Percentiles rank a stretch among this genome's conserved stretches.
These are phyloP conservation scores for Acanthamoeba quina DNA, from an alignment of 208 protist species.

Conservation along the genomic window DNA sequence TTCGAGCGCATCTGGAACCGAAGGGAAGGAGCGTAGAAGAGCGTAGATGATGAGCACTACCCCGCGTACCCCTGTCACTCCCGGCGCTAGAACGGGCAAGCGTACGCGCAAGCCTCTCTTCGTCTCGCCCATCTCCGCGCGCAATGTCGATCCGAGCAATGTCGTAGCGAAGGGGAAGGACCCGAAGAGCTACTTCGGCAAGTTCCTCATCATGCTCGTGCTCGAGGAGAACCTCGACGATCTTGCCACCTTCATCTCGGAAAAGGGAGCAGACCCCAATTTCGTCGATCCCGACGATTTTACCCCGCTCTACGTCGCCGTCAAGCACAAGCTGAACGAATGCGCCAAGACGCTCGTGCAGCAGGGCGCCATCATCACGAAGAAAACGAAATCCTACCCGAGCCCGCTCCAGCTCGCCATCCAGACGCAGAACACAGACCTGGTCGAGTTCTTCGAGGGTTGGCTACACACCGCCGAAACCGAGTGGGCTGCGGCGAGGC, in stretches of 20 bases:
- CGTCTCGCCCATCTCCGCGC: conserved; percentile 19
- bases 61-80: not conserved
- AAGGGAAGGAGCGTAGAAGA: not conserved
- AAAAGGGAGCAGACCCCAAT: conserved; percentile 60
- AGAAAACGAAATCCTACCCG: conserved; percentile 58
- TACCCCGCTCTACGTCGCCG: conserved; percentile 62
- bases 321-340: conserved; percentile 57
- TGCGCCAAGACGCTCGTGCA: conserved; percentile 35
- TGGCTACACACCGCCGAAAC: conserved; percentile 8
- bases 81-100: not conserved
- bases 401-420: conserved; percentile 51
- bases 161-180: conserved; percentile 49
- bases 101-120: conserved; percentile 13
- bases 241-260: conserved; percentile 11
- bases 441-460: conserved; percentile 11
- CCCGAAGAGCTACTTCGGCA: conserved; percentile 52
- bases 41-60: not conserved
- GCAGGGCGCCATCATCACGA: conserved; percentile 44
- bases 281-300: conserved; percentile 61
- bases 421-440: conserved; percentile 20
- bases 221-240: conserved; percentile 61
- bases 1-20: not conserved
- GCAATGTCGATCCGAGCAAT: conserved; percentile 22
- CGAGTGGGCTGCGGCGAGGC: conserved; percentile 23
- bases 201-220: conserved; percentile 64